Evolutionary conservation across 2,329 filamentous ascomycete species (phyloP), one percentile per base, ranked within the genome.

Genomic region (Sporothrix curviconia): DNA sequence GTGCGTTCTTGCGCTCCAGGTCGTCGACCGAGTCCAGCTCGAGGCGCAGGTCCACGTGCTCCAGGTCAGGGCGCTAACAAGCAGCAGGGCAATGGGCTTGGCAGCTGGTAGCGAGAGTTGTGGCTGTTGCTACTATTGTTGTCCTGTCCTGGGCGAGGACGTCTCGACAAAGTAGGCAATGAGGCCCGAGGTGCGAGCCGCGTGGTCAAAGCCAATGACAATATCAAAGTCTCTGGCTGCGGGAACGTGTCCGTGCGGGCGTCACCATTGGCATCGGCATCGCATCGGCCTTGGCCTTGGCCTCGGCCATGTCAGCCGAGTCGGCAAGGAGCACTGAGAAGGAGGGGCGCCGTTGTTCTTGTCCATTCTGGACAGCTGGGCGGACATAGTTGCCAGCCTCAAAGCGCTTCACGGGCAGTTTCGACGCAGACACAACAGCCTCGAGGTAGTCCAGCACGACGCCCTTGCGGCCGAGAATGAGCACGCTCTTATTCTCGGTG

Each of bases 131-230:
- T 44, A 36, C 30, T 30, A 2, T 39, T 8, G 22, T 3, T 11
- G 4, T 22, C 17, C 14, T n/a, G n/a, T 17, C 3, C 32, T 14
- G 5, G 34, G 7, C 3, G 9, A 12, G 17, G 49, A 46, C 19
- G 36, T 7, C 11, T 28, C 34, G 0, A 57, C 59, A 46, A 61
- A 69, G 50, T 52, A 66, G 59, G 56, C 68, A 42, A 60, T 66
- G 56, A 68, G 64, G 17, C 65, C 68, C 3, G 72, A 78, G 12
- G 67, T 68, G 25, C 71, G 69, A 44, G 79, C 80, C 1, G 72
- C 73, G 62, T 78, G 72, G 59, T 84, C 81, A 58, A 78, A 84
- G 17, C 74, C 77, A 57, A 84, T 74, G 47, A 83, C 72, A 12
- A 77, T 70, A 57, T 83, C 78, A 40, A 77, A 74, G 24, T 67